These are phyloP conservation scores for Trypanosoma theileri DNA, from an alignment of 208 protist species.

Conservation along the genomic window DNA sequence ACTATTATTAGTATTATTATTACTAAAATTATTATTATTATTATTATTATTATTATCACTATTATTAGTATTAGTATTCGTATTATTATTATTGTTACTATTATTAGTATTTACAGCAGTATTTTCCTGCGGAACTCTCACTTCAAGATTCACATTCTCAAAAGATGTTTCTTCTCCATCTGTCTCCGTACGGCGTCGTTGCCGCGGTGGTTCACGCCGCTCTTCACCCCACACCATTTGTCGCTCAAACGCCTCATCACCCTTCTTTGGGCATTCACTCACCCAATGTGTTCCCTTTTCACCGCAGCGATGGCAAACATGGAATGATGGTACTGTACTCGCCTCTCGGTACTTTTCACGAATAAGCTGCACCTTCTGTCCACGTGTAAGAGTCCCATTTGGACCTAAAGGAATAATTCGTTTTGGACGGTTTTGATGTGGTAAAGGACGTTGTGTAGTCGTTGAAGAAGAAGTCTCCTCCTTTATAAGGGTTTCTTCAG, in stretches of 20 bases:
- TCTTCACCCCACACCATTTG: conserved; percentile 74
- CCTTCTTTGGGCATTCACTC: conserved; percentile 63
- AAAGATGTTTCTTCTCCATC: background rate
- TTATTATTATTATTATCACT: background rate
- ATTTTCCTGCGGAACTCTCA: no score
- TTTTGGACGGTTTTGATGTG: conserved; percentile 14
- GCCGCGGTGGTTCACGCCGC: conserved; percentile 34
- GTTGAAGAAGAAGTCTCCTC: background rate
- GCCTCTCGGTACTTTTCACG: conserved; percentile 61
- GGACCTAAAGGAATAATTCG: conserved; percentile 63
- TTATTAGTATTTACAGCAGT: background rate
- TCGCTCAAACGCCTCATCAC: conserved; percentile 62
- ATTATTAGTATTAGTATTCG: background rate
- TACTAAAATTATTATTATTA: background rate
- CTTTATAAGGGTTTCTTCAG: background rate
- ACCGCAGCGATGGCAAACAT: conserved; percentile 82
- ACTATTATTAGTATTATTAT: background rate
- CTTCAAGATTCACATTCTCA: no score
- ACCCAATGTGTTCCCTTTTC: conserved; percentile 80
- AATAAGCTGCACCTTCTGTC: conserved; percentile 71
- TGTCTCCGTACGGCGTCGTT: conserved; percentile 7
- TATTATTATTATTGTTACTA: background rate
- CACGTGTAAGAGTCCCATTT: conserved; percentile 63
- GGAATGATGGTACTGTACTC: conserved; percentile 64
- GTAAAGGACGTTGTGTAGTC: background rate